phyloP scores from a whole-genome alignment of 495 filamentous ascomycete genomes.

The Daldinia concentrica region DNA sequence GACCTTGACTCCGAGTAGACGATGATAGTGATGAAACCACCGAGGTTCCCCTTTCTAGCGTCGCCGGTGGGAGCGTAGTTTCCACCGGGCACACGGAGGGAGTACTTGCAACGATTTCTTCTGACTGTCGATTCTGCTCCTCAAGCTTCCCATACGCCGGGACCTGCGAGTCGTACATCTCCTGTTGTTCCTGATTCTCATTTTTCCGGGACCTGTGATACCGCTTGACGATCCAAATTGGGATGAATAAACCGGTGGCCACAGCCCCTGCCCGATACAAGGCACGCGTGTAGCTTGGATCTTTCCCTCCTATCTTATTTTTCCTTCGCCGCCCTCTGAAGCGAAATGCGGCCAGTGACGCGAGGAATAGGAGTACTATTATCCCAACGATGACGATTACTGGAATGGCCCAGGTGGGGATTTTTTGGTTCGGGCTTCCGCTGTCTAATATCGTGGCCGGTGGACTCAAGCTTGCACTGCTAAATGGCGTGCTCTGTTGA shows the following conservation, averaged over 20 bases:
- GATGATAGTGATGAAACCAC: constrained; percentile 31
- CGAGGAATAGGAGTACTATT: constrained; percentile 8
- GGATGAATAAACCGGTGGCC: constrained; percentile 6
- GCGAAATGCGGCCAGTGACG: neutral
- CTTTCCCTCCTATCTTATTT: neutral
- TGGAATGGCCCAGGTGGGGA: constrained; percentile 17
- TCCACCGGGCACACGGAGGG: neutral
- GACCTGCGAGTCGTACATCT: neutral
- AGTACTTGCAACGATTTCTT: neutral
- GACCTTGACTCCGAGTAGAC: constrained; percentile 11
- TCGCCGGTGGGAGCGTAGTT: neutral
- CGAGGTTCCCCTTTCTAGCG: constrained; percentile 2
- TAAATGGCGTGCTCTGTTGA: neutral
- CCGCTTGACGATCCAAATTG: constrained; percentile 5
- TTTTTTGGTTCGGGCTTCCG: neutral
- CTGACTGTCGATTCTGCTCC: neutral
- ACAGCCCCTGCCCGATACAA: neutral
- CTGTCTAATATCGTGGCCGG: neutral
- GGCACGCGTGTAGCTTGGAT: constrained; percentile 10
- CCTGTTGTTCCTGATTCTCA: neutral
- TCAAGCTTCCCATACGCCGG: constrained; percentile 11
- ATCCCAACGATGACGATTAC: constrained; percentile 11
- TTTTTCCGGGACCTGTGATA: neutral
- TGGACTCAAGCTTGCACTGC: neutral
- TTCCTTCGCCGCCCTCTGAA: constrained; percentile 1